phyloP scores from a whole-genome alignment of 495 filamentous ascomycete genomes.

The Friedmanniomyces simplex region DNA sequence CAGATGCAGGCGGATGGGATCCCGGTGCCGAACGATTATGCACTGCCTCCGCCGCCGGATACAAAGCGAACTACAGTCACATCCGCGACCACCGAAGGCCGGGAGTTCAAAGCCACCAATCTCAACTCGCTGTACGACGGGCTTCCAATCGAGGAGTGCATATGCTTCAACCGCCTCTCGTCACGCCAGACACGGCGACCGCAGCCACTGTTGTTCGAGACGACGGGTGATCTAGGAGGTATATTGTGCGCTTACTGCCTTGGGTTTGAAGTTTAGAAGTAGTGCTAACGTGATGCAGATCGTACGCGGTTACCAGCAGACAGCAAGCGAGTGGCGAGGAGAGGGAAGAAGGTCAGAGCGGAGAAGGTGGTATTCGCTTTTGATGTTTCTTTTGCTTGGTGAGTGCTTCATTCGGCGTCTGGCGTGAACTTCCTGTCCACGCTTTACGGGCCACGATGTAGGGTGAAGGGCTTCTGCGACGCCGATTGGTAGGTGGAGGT shows the following conservation, averaged over 20 bases:
- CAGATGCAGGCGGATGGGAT: background rate
- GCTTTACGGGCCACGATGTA: background rate
- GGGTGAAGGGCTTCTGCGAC: background rate
- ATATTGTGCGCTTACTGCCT: conserved; percentile 18
- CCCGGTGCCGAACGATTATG: background rate
- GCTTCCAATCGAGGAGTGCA: background rate
- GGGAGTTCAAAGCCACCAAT: background rate
- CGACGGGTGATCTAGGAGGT: conserved; percentile 1
- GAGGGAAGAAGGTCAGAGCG: background rate
- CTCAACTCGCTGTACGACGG: background rate
- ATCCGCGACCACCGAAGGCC: background rate
- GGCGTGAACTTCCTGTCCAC: no score
- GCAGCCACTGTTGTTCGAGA: background rate
- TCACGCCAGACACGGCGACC: background rate
- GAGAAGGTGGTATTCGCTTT: background rate
- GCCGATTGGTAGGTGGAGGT: background rate
- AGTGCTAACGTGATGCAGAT: background rate
- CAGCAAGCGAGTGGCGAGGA: background rate
- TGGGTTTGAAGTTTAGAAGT: background rate
- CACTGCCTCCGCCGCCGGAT: background rate
- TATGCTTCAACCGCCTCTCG: background rate
- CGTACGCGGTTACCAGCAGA: background rate
- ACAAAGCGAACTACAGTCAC: background rate
- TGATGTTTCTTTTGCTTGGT: background rate
- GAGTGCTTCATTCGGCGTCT: background rate